These are phyloP conservation scores for Nitzschia sp. DNA, from an alignment of 108 stramenopile species.

Conservation along the genomic window DNA sequence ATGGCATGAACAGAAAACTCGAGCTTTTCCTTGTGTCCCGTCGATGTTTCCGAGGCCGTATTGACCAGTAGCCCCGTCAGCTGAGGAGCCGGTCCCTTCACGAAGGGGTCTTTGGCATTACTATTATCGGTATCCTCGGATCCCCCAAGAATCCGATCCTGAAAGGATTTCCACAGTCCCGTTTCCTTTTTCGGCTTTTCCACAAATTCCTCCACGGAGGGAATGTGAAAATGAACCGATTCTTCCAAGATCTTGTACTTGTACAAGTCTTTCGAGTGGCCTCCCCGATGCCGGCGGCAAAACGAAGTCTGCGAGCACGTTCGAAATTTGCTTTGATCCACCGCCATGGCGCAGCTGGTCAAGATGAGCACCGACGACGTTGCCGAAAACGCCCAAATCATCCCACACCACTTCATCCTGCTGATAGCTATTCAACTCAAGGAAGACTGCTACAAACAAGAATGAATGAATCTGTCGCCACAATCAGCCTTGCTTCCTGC, in stretches of 20 bases:
- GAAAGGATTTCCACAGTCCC: conserved; percentile 49
- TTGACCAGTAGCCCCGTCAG: conserved; percentile 68
- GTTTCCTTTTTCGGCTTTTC: conserved; percentile 6
- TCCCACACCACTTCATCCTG: neutral
- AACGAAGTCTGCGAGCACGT: conserved; percentile 97
- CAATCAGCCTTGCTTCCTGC: too few relatives aligned
- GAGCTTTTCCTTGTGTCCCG: conserved; percentile 52
- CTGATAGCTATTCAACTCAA: neutral
- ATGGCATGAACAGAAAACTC: conserved; percentile 63
- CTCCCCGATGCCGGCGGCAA: conserved; percentile 91
- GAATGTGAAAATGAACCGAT: conserved; percentile 60
- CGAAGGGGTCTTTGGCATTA: conserved; percentile 43
- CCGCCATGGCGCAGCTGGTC: conserved; percentile 48
- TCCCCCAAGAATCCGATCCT: conserved; percentile 45
- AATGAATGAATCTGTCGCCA: too few relatives aligned
- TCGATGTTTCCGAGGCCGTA: conserved; percentile 56
- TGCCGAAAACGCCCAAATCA: neutral
- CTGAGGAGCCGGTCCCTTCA: conserved; percentile 65
- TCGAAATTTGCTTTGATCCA: conserved; percentile 97
- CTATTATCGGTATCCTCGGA: conserved; percentile 1
- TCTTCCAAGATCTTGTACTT: conserved; percentile 59
- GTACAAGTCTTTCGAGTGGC: conserved; percentile 52
- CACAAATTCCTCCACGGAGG: conserved; percentile 5
- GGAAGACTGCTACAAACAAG: too few relatives aligned
- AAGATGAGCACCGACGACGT: neutral